These are phyloP conservation scores for Exserohilum turcica DNA, from an alignment of 2,329 filamentous ascomycete species.

Conservation along the genomic window DNA sequence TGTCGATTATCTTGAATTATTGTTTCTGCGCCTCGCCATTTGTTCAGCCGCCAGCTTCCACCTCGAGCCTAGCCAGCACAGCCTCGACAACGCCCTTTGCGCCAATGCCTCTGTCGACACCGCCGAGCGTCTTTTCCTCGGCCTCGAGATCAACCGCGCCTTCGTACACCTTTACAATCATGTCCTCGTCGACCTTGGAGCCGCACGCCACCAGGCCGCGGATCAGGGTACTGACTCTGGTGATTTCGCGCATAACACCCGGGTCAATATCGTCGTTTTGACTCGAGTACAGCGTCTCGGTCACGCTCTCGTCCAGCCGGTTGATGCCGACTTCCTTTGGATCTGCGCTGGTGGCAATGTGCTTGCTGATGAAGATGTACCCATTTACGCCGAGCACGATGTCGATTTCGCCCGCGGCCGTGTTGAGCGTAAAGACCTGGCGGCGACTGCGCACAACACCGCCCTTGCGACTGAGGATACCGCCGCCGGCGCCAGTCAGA, in stretches of 20 bases:
- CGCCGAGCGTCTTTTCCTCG: constrained; percentile 63
- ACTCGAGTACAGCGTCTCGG: constrained; percentile 85
- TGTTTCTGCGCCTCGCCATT: background rate
- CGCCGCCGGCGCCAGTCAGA: constrained; percentile 78
- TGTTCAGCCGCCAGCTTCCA: constrained; percentile 31
- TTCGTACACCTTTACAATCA: constrained; percentile 80
- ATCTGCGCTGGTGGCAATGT: constrained; percentile 65
- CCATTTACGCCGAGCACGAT: constrained; percentile 93
- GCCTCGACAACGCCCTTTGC: constrained; percentile 41
- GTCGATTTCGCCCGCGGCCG: constrained; percentile 71
- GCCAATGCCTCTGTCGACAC: constrained; percentile 35
- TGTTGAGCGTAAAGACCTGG: constrained; percentile 79
- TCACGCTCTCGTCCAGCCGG: constrained; percentile 84
- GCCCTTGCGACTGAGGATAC: constrained; percentile 55
- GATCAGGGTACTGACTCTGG: constrained; percentile 79
- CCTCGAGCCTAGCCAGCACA: constrained; percentile 35
- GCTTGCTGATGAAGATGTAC: constrained; percentile 93
- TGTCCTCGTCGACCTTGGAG: constrained; percentile 86
- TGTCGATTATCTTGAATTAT: background rate
- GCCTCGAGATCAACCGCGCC: constrained; percentile 77
- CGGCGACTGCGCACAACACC: constrained; percentile 83
- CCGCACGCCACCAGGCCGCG: constrained; percentile 81
- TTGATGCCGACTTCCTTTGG: constrained; percentile 69
- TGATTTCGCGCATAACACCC: constrained; percentile 84
- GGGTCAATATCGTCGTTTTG: constrained; percentile 86